Base-by-base conservation (phyloP, 495 filamentous ascomycete species). In the Aspergillus conjunctus region DNA sequence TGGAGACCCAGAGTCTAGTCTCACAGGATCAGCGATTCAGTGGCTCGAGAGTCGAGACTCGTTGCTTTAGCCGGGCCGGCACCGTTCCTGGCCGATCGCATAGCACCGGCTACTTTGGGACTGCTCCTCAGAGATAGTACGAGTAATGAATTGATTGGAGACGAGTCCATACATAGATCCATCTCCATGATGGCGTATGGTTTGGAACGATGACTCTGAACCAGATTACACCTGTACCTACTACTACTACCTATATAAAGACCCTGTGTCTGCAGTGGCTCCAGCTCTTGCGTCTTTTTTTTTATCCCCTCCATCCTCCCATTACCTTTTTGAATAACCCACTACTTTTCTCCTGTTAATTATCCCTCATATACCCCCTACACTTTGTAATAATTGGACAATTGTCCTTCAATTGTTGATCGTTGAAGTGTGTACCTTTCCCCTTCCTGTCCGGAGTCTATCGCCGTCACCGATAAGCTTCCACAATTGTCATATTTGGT, bases 11-110 rank as follows among this genome's bases (percentile, higher is more conserved):
- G 41, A 20, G 39, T 48, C 50, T 33, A 46, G 39, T 48, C 50
- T 33, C 37, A 39, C 9, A 30, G 54, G 63, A 65, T 59, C 53
- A 43, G 49, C 54, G 49, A 53, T 37, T 43, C 49, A 49, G 49
- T 49, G 49, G 48, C 26, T 43, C 49, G 20, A 51, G 52, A 43
- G 51, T 62, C 59, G 20, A 51, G 64, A 66, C 56, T 65, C 17
- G 53, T 59, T 56, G 60, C 60, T 54, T 62, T 56, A 60, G 60
- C 66, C 63, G 63, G 63, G 61, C 59, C 57, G 55, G 52, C 48
- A 43, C 59, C 62, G 67, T 69, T 51, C 64, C 67, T 69, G 62
- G 67, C 67, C 61, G 63, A 69, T 66, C 66, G 66, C 63, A 66
- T 68, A 68, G 58, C 60, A 61, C 61, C 66, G 66, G 66, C 32